A percentile compares a stretch with the other conserved stretches of the same genome.
Evolutionary conservation across 2,329 filamentous ascomycete species (phyloP).

Genomic region (Ampelomyces quisqualis): DNA sequence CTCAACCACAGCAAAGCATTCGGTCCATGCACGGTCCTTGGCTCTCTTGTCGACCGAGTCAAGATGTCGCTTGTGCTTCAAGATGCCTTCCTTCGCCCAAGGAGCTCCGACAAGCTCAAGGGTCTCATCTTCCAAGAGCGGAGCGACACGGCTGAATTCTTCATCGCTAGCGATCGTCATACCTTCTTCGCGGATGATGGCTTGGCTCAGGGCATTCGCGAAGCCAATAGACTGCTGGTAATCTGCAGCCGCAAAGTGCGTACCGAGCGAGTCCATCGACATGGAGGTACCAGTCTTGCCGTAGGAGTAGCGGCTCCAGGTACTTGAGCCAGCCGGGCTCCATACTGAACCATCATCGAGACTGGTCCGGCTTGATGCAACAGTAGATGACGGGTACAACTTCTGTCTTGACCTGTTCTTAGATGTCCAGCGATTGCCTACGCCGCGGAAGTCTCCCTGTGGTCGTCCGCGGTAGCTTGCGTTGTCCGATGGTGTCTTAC

Average conservation of each 20-base stretch:
- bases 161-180: slow-evolving; percentile 57
- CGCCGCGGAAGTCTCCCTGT: slow-evolving; percentile 60
- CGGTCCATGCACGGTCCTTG: slow-evolving; percentile 90
- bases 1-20: slow-evolving; percentile 94
- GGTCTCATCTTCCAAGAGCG: slow-evolving; percentile 86
- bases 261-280: slow-evolving; percentile 87
- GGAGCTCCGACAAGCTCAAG: slow-evolving; percentile 91
- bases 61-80: slow-evolving; percentile 95
- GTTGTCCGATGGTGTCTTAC: slow-evolving; percentile 86
- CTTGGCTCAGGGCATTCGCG: slow-evolving; percentile 92
- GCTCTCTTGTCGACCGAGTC: slow-evolving; percentile 88
- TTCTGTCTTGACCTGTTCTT: slow-evolving; percentile 82
- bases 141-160: slow-evolving; percentile 60
- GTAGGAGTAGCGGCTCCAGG: slow-evolving; percentile 91
- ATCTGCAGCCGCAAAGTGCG: slow-evolving; percentile 71
- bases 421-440: slow-evolving; percentile 73
- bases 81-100: slow-evolving; percentile 95
- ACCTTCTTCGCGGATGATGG: slow-evolving; percentile 88
- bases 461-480: slow-evolving; percentile 71
- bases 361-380: slow-evolving; percentile 90
- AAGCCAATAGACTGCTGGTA: slow-evolving; percentile 98
- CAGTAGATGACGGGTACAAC: slow-evolving; percentile 72
- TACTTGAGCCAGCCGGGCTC: slow-evolving; percentile 89
- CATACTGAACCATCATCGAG: slow-evolving; percentile 90
- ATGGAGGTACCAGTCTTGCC: slow-evolving; percentile 88